Evolutionary conservation across 306 rosid genomes (phyloP), one percentile per base, ranked within the genome.

Genomic region (Bauhinia variegata): DNA sequence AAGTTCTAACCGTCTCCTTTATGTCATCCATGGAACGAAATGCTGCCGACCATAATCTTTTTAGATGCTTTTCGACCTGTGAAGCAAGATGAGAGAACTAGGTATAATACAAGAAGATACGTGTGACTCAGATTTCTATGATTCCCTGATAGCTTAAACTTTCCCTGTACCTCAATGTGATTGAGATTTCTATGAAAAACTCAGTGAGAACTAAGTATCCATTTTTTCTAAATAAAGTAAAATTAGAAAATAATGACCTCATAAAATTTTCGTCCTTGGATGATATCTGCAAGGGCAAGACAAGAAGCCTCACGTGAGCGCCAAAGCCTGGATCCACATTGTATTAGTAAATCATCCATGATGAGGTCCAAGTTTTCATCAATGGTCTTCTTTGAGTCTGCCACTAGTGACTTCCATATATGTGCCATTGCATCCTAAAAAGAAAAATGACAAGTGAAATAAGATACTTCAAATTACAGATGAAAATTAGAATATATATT

Each of bases 271-370:
- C 91, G 86, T 68, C 98, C 98, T 82, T 88, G 96, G 73, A 89
- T 78, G 58, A 93, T 84, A 86, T 93, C 98, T 16, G 91, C 88
- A 69, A 93, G 91, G 71, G 96, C 96, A 72, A 87, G 88, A 76
- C 96, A 89, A 1, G 98, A 89, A 54, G 98, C 87, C 77, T 93
- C 95, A 34, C 97, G 98, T 16, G 97, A 89, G 73, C 95, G 88
- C 98, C 98, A 93, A 64, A 89, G 93, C 88, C 97, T 83, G 50
- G 98, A 89, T 74, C 96, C 96, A 86, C 91, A 89, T 75, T 89
- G 98, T 44, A 75, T 75, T 34, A 93, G 50, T 68, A 89, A 81
- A 77, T 93, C 98, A 69, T 85, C 95, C 75, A 88, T 73, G 63
- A 89, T 88, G 71, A 86, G 80, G 70, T 89, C 91, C 41, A 89